Evolutionary conservation across 2,329 filamentous ascomycete species (phyloP), one percentile per base, ranked within the genome.

Genomic region (Stagonosporopsis tanaceti): DNA sequence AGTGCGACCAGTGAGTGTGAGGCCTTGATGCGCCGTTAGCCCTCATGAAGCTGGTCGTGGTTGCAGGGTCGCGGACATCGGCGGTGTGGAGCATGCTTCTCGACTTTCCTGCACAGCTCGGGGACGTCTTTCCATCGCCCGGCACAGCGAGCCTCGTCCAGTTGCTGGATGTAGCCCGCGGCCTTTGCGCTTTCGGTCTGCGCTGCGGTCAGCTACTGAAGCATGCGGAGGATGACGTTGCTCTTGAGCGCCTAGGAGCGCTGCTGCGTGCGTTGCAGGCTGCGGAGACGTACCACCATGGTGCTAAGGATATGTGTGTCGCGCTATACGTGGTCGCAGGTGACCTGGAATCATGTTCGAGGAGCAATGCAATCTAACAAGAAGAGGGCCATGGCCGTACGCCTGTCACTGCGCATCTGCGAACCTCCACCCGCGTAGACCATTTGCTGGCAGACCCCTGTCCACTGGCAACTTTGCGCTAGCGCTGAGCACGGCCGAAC

Each of bases 91-190:
- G 93, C 91, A 84, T 99, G 94, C 78, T 99, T 98, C 72, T 90
- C 90, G 71, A 98, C 85, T 79, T 99, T 99, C 75, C 94, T 88
- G 69, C 95, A 89, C 62, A 96, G 85, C 79, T 98, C 94, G 25
- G 92, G 91, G 28, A 98, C 85, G 28, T 91, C 87, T 65, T 87
- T 83, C 95, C 95, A 99, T 76, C 88, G 89, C 50, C 90, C 93
- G 70, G 94, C 88, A 77, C 92, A 96, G 71, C 95, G 90, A 64
- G 92, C 93, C 67, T 89, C 85, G 76, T 98, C 92, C 72, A 99
- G 86, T 77, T 88, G 87, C 74, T 86, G 84, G 66, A 97, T 85
- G 78, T 98, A 98, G 74, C 89, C 87, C 67, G 85, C 85, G 61
- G 89, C 93, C 81, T 99, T 99, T 64, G 85, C 83, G 78, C 87